A percentile compares a stretch with the other conserved stretches of the same genome.
Conservation (phyloP, 2,329 filamentous ascomycete species). For the Decorospora gaudefroyi region DNA sequence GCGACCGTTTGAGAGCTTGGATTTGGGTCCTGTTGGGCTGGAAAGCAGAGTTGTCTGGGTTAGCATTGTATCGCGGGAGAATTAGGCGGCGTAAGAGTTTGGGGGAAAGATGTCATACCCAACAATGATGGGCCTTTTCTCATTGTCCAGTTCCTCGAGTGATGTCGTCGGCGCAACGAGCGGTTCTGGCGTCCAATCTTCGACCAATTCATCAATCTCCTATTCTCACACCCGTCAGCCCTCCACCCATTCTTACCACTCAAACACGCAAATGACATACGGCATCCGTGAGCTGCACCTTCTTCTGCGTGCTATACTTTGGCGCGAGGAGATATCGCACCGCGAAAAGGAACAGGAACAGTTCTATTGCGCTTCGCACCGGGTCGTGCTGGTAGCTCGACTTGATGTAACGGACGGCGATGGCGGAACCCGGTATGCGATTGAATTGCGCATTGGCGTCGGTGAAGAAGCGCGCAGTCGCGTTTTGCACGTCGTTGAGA, state of each 20-base stretch:
- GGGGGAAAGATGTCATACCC: conserved; percentile 65
- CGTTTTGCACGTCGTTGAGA: conserved; percentile 59
- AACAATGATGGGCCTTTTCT: conserved; percentile 83
- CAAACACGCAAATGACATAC: conserved; percentile 44
- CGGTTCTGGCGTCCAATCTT: conserved; percentile 95
- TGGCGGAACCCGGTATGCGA: conserved; percentile 89
- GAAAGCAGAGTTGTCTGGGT: conserved; percentile 9
- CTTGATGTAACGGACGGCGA: conserved; percentile 91
- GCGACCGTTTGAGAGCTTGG: conserved; percentile 83
- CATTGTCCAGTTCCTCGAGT: conserved; percentile 79
- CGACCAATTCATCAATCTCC: conserved; percentile 96
- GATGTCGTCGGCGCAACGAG: conserved; percentile 74
- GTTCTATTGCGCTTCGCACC: conserved; percentile 87
- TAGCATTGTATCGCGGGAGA: conserved; percentile 10
- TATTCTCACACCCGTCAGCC: conserved; percentile 39
- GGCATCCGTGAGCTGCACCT: conserved; percentile 86
- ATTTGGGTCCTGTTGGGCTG: conserved; percentile 86
- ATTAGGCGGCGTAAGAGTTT: too few relatives aligned
- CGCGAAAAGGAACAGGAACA: conserved; percentile 93
- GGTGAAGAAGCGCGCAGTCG: conserved; percentile 59
- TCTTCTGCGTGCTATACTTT: conserved; percentile 88
- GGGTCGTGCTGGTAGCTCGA: conserved; percentile 98
- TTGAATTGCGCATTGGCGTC: conserved; percentile 72
- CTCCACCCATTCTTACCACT: not conserved
- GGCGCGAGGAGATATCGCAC: conserved; percentile 90